Conservation (phyloP, 2,329 filamentous ascomycete species). For the Botrytis byssoidea region DNA sequence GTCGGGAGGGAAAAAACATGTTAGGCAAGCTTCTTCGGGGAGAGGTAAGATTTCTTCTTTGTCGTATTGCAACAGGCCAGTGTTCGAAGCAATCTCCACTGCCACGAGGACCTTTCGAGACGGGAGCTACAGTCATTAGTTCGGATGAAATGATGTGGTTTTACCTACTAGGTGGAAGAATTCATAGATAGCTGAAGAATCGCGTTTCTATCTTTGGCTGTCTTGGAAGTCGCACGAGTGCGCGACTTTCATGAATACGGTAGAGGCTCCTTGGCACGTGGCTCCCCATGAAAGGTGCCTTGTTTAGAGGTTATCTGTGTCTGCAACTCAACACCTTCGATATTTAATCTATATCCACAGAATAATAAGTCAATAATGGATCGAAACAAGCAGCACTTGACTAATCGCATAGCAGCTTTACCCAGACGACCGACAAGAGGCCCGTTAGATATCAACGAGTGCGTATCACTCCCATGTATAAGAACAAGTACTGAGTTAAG, state of each 20-base stretch:
- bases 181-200: background rate
- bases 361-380: background rate
- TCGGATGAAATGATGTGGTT: background rate
- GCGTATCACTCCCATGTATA: slow-evolving; percentile 40
- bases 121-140: background rate
- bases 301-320: background rate
- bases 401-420: slow-evolving; percentile 26
- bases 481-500: slow-evolving; percentile 12
- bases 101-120: background rate
- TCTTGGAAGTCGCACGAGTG: background rate
- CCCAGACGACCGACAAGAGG: slow-evolving; percentile 72
- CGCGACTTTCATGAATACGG: background rate
- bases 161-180: too few relatives aligned
- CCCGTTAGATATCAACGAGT: slow-evolving; percentile 76
- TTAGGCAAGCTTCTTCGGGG: slow-evolving; percentile 17
- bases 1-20: slow-evolving; percentile 14
- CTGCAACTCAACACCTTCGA: background rate
- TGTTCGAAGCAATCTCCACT: background rate
- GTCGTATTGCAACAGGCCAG: background rate
- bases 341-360: background rate
- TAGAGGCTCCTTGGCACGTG: background rate
- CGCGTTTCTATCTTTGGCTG: background rate
- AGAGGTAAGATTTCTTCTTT: slow-evolving; percentile 14
- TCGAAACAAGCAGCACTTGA: background rate
- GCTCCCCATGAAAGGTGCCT: background rate